Evolutionary conservation across 2,329 filamentous ascomycete species (phyloP), one percentile per base, ranked within the genome.

Genomic region (Ophiostoma australiae): DNA sequence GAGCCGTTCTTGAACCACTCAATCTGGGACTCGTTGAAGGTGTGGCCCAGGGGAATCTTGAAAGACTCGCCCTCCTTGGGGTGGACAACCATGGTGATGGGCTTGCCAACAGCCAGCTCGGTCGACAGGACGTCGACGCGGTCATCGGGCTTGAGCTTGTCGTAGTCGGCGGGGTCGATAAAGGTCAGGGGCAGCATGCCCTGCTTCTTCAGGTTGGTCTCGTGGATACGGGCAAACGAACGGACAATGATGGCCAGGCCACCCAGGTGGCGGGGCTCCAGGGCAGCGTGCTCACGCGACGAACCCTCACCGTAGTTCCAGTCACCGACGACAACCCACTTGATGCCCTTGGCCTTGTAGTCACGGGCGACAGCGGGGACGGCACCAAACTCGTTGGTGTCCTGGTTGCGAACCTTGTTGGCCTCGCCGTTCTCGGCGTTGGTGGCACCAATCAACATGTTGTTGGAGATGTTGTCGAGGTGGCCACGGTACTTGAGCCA

Each of bases 151-250:
- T 91, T 89, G 82, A 99, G 94, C 88, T 92, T 97, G 82, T 99
- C 95, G 83, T 99, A 99, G 83, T 99, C 95, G 80, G 91, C 94
- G 71, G 94, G 94, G 80, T 98, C 90, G 72, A 89, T 83, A 85
- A 99, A 99, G 78, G 94, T 98, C 75, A 99, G 88, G 78, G 95
- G 95, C 84, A 99, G 91, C 94, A 99, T 97, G 84, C 95, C 95
- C 89, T 99, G 95, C 91, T 99, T 99, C 92, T 99, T 99, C 86
- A 99, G 84, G 89, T 99, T 99, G 86, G 95, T 99, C 88, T 99
- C 95, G 88, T 99, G 95, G 80, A 99, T 99, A 91, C 95, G 95
- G 79, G 95, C 95, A 80, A 99, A 99, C 75, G 89, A 92, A 80
- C 93, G 91, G 79, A 91, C 94, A 81, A 99, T 96, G 85, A 99